Evolutionary conservation across 2,329 filamentous ascomycete species (phyloP).

Genomic region (Triangularia setosa): DNA sequence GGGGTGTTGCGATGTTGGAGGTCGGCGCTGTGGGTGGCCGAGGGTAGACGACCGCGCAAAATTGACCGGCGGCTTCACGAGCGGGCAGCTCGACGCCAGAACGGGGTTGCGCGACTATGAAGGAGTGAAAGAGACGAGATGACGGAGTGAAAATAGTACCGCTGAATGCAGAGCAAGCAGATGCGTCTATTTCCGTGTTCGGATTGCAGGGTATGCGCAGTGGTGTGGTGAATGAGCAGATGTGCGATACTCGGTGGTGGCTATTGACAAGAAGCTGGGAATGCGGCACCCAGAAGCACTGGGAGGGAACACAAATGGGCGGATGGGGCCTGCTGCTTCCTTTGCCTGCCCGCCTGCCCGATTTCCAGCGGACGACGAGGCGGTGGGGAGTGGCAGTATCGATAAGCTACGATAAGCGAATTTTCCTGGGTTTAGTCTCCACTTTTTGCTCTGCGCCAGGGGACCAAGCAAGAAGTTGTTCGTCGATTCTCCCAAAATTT

Average conservation of each 20-base stretch:
- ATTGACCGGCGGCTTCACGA: constrained; percentile 17
- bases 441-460: background rate
- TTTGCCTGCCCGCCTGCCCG: constrained; percentile 25
- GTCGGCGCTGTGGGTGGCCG: constrained; percentile 12
- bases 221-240: constrained; percentile 14
- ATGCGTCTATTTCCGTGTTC: background rate
- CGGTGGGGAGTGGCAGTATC: constrained; percentile 22
- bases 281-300: constrained; percentile 19
- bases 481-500: constrained; percentile 2
- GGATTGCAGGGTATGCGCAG: background rate
- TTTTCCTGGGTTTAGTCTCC: constrained; percentile 18
- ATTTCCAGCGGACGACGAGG: constrained; percentile 14
- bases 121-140: constrained; percentile 1
- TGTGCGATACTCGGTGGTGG: constrained; percentile 10
- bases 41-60: constrained; percentile 22
- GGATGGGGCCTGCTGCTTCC: constrained; percentile 14
- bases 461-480: background rate
- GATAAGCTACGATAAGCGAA: constrained; percentile 28
- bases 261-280: constrained; percentile 21
- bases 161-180: background rate
- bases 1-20: constrained; percentile 14
- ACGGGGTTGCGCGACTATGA: constrained; percentile 12
- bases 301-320: constrained; percentile 22
- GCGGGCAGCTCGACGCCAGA: constrained; percentile 17
- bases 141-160: background rate